A percentile compares a stretch with the other conserved stretches of the same genome.
Conservation (phyloP, 495 filamentous ascomycete genomes). For the Schizothecium vesticola region DNA sequence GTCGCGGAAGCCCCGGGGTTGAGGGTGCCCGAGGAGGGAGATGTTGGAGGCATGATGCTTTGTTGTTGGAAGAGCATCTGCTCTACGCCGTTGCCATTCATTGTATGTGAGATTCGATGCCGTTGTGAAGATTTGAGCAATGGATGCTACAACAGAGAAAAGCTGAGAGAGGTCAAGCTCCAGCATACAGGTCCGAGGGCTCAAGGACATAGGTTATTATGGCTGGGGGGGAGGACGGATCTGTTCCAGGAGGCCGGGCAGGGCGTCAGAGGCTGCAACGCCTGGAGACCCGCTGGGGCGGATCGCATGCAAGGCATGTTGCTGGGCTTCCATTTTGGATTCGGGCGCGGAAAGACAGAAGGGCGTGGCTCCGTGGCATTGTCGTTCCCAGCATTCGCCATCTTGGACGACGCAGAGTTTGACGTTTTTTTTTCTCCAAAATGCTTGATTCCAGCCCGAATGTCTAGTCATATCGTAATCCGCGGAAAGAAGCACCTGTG, state of each 20-base stretch:
- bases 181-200: background rate
- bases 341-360: background rate
- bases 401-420: background rate
- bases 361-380: background rate
- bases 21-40: background rate
- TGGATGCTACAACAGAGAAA: background rate
- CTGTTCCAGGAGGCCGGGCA: background rate
- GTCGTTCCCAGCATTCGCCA: background rate
- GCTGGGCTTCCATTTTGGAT: conserved; percentile 5
- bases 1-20: background rate
- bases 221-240: background rate
- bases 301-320: conserved; percentile 6
- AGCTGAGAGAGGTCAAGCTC: background rate
- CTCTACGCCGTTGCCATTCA: background rate
- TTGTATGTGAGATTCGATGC: background rate
- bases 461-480: background rate
- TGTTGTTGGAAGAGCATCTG: background rate
- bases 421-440: background rate
- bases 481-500: background rate
- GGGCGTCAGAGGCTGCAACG: background rate
- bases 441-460: background rate
- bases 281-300: background rate
- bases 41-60: background rate
- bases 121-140: background rate
- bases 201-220: background rate